phyloP scores from a whole-genome alignment of 169 alveolate species.

The Cryptosporidium viatorum region DNA sequence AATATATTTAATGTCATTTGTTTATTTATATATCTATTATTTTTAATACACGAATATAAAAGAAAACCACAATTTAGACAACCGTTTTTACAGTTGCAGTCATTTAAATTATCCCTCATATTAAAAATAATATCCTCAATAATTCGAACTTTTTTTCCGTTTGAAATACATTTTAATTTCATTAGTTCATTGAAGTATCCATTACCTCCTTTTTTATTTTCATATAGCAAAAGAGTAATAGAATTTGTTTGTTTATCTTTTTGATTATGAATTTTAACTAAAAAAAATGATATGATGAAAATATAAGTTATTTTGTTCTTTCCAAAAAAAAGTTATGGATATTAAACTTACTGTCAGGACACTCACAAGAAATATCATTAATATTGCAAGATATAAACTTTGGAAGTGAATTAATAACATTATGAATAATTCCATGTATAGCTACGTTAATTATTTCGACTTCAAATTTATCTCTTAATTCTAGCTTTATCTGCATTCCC shows the following conservation, averaged over 20 bases:
- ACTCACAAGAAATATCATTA: slow-evolving; percentile 57
- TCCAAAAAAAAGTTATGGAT: not conserved
- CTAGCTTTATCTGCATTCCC: slow-evolving; percentile 53
- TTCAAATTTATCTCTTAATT: slow-evolving; percentile 13
- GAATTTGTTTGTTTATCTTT: slow-evolving; percentile 17
- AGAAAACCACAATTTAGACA: slow-evolving; percentile 60
- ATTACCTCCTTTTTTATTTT: slow-evolving; percentile 57
- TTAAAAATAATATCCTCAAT: slow-evolving; percentile 23
- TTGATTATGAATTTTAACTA: slow-evolving; percentile 29
- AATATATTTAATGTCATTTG: slow-evolving; percentile 24
- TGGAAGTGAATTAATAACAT: slow-evolving; percentile 45
- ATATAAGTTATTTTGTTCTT: not conserved
- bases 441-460: slow-evolving; percentile 30
- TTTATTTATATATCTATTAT: slow-evolving; percentile 46
- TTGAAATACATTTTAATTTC: not conserved
- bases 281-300: not conserved
- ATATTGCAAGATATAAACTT: slow-evolving; percentile 23
- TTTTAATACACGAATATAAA: slow-evolving; percentile 41
- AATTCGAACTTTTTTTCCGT: not conserved
- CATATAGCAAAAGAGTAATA: slow-evolving; percentile 29
- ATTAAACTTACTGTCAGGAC: slow-evolving; percentile 74
- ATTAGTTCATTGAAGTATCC: slow-evolving; percentile 47
- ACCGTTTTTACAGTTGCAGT: slow-evolving; percentile 42
- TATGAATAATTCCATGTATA: slow-evolving; percentile 57
- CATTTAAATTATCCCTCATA: not conserved